Conservation (phyloP, 2,329 filamentous ascomycete genomes). For the Fusarium nanum region DNA sequence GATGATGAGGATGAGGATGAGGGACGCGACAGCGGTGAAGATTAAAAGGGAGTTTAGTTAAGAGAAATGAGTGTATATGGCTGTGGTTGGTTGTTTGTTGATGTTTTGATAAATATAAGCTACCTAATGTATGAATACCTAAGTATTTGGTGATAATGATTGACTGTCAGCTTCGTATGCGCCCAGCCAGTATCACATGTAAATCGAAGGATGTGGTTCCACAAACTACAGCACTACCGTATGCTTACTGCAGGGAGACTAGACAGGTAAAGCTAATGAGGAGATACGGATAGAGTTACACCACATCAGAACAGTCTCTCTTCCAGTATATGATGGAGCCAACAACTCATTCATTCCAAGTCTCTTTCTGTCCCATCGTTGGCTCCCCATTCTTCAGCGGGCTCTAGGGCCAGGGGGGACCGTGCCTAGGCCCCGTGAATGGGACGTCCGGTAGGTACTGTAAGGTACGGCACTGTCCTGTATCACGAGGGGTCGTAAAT, state of each 20-base stretch:
- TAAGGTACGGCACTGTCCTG: constrained; percentile 5
- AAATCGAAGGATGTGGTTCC: constrained; percentile 26
- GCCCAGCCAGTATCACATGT: constrained; percentile 41
- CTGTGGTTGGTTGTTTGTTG: neutral
- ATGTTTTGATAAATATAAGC: constrained; percentile 13
- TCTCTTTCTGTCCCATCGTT: neutral
- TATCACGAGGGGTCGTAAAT: constrained; percentile 35
- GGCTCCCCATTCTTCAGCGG: constrained; percentile 1
- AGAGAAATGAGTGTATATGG: neutral
- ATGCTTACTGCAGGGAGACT: constrained; percentile 1
- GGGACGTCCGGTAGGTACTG: neutral
- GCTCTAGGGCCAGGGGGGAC: neutral
- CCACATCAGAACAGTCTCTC: neutral
- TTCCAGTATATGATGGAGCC: neutral
- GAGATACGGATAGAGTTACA: neutral
- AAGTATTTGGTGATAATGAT: neutral
- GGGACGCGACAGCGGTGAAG: constrained; percentile 55
- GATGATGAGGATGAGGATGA: constrained; percentile 58
- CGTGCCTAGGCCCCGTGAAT: constrained; percentile 3
- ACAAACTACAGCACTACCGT: neutral
- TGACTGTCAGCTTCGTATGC: constrained; percentile 14
- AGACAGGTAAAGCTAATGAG: constrained; percentile 1
- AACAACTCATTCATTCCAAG: neutral
- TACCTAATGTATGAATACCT: constrained; percentile 25
- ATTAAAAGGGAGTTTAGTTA: constrained; percentile 21